These are phyloP conservation scores for Trichoderma brevicompactum DNA, from an alignment of 2,329 filamentous ascomycete species.

Conservation along the genomic window DNA sequence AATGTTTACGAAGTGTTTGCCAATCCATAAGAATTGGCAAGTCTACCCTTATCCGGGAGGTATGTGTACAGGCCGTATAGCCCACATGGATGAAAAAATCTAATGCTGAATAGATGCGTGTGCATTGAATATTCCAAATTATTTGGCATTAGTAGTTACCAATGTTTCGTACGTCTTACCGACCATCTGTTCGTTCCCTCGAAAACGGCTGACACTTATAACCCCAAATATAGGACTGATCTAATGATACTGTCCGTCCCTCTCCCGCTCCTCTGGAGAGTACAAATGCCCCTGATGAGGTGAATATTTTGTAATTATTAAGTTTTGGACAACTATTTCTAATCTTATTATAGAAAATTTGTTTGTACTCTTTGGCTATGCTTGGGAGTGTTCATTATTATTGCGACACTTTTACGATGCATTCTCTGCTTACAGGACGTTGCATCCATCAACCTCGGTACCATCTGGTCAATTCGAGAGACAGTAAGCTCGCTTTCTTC, in stretches of 20 bases:
- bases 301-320: constrained; percentile 4
- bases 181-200: not conserved
- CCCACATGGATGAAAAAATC: not conserved
- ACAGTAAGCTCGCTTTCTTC: constrained; percentile 29
- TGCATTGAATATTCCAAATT: constrained; percentile 32
- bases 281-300: constrained; percentile 33
- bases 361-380: constrained; percentile 35
- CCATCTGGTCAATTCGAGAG: constrained; percentile 38
- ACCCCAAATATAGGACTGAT: constrained; percentile 30
- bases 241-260: constrained; percentile 35
- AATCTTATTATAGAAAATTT: constrained; percentile 31
- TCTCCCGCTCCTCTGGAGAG: constrained; percentile 35
- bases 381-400: constrained; percentile 36
- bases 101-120: constrained; percentile 32
- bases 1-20: constrained; percentile 33
- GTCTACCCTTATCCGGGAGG: constrained; percentile 36
- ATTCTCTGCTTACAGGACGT: constrained; percentile 33
- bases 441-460: constrained; percentile 33
- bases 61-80: constrained; percentile 2
- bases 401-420: constrained; percentile 35
- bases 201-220: not conserved
- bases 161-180: constrained; percentile 33
- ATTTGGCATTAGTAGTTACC: constrained; percentile 34
- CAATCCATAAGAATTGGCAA: constrained; percentile 36
- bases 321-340: not conserved